These are phyloP conservation scores for Alternaria triticimaculans DNA, from an alignment of 2,329 filamentous ascomycete species.

Conservation along the genomic window DNA sequence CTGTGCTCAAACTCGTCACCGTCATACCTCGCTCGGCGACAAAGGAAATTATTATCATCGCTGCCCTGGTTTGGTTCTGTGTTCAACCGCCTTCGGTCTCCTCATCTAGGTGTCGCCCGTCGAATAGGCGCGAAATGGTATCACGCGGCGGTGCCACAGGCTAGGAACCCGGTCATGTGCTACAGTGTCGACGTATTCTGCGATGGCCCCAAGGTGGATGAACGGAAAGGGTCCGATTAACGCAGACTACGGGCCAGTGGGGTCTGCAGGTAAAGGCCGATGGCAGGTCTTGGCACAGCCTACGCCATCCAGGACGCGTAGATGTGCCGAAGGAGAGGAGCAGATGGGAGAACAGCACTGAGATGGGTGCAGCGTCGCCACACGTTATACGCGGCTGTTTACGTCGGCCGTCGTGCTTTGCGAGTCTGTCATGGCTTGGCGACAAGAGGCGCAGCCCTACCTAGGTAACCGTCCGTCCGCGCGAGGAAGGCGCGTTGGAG, in stretches of 20 bases:
- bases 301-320: slow-evolving; percentile 10
- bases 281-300: slow-evolving; percentile 5
- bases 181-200: neutral
- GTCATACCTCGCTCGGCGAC: neutral
- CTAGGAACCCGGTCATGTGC: neutral
- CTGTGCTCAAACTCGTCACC: neutral
- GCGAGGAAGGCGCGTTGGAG: slow-evolving; percentile 1
- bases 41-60: neutral
- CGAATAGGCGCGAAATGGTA: neutral
- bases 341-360: neutral
- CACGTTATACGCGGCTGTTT: slow-evolving; percentile 31
- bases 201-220: neutral
- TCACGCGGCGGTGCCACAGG: neutral
- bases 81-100: neutral
- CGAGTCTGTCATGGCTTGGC: slow-evolving; percentile 24
- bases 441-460: slow-evolving; percentile 25
- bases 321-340: neutral
- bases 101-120: neutral
- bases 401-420: slow-evolving; percentile 22
- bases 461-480: slow-evolving; percentile 7
- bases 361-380: neutral
- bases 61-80: neutral
- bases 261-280: neutral
- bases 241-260: slow-evolving; percentile 1
- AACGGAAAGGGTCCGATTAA: slow-evolving; percentile 3